These are phyloP conservation scores for Lithohypha guttulata DNA, from an alignment of 2,329 filamentous ascomycete species.

Conservation along the genomic window DNA sequence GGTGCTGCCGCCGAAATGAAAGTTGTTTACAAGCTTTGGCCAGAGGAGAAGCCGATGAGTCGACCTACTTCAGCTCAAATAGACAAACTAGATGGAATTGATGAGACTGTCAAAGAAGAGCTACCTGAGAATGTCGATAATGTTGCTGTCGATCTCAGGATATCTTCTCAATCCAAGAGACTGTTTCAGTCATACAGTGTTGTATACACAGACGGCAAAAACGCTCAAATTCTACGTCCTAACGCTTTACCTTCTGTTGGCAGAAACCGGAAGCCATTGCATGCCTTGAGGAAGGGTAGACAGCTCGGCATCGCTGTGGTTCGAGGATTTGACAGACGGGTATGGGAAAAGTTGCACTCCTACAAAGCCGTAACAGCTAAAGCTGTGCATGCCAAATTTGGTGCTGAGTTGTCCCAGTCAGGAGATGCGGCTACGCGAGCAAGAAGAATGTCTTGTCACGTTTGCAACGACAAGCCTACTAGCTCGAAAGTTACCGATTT, in stretches of 20 bases:
- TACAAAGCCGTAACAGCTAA: conserved; percentile 33
- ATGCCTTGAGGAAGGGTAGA: conserved; percentile 72
- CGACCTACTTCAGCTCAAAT: conserved; percentile 29
- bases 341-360: conserved; percentile 66
- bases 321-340: conserved; percentile 69
- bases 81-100: conserved; percentile 25
- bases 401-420: conserved; percentile 20
- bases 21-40: conserved; percentile 74
- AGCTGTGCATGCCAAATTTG: conserved; percentile 29
- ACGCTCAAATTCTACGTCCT: conserved; percentile 78
- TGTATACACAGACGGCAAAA: conserved; percentile 66
- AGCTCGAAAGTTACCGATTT: conserved; percentile 70
- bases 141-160: conserved; percentile 16
- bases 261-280: conserved; percentile 68
- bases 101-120: conserved; percentile 12
- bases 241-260: conserved; percentile 75
- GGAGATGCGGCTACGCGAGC: conserved; percentile 19
- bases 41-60: conserved; percentile 32
- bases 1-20: conserved; percentile 87
- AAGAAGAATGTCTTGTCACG: conserved; percentile 34
- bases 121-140: conserved; percentile 15
- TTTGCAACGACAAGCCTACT: conserved; percentile 49
- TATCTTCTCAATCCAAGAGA: conserved; percentile 27
- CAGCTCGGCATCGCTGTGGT: conserved; percentile 80
- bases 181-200: conserved; percentile 68